A percentile compares a stretch with the other conserved stretches of the same genome.
These are phyloP conservation scores for Hemileccinum impolitum DNA, from an alignment of 768 basidiomycete genomes.

Conservation along the genomic window DNA sequence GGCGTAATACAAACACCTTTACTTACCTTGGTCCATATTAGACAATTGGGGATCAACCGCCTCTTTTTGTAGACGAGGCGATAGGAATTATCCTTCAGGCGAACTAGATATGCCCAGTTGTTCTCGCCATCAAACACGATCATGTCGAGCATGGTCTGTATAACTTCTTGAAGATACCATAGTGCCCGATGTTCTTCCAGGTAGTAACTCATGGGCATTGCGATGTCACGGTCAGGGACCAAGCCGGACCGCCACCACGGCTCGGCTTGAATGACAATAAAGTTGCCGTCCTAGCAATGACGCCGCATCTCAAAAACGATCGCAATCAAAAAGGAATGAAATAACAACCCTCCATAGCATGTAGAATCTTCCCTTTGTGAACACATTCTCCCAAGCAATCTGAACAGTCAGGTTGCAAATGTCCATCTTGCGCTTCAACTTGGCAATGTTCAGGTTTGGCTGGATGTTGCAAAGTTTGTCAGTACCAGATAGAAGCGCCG, in stretches of 20 bases:
- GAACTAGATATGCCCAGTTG: slow-evolving; percentile 34
- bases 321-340: neutral
- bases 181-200: slow-evolving; percentile 22
- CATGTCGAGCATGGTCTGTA: slow-evolving; percentile 33
- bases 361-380: slow-evolving; percentile 19
- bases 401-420: slow-evolving; percentile 22
- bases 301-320: slow-evolving; percentile 4
- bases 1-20: neutral
- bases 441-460: slow-evolving; percentile 18
- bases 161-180: slow-evolving; percentile 25
- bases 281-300: slow-evolving; percentile 24
- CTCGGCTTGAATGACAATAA: slow-evolving; percentile 29
- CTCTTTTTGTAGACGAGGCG: slow-evolving; percentile 28
- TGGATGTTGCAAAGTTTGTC: slow-evolving; percentile 2
- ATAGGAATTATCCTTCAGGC: slow-evolving; percentile 25
- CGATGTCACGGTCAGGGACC: neutral
- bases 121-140: slow-evolving; percentile 29
- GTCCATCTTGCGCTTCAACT: slow-evolving; percentile 25
- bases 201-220: neutral
- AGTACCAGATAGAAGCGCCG: neutral
- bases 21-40: slow-evolving; percentile 31
- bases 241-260: slow-evolving; percentile 23
- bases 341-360: slow-evolving; percentile 26
- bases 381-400: slow-evolving; percentile 6
- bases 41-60: slow-evolving; percentile 14